Evolutionary conservation across 2,329 filamentous ascomycete species (phyloP).

Genomic region (Myriosclerotinia curreyana): DNA sequence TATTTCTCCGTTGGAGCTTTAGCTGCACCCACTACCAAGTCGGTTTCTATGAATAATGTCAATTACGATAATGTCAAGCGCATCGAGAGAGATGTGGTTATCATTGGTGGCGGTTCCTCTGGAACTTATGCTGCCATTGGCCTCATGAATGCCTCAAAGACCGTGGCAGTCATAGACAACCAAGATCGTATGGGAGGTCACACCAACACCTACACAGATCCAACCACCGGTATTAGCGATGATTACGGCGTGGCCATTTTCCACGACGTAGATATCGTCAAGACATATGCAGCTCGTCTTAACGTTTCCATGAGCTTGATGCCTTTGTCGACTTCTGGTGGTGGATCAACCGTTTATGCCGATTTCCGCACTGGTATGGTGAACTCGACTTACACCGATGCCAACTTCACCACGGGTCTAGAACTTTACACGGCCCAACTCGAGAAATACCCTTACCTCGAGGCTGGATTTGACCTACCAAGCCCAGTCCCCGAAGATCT

Average conservation of each 20-base stretch:
- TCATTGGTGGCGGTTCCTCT: constrained; percentile 42
- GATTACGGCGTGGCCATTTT: constrained; percentile 42
- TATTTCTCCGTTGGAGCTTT: background rate
- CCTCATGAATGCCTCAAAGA: constrained; percentile 38
- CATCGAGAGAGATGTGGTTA: constrained; percentile 35
- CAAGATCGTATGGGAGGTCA: constrained; percentile 37
- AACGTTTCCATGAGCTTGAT: too few relatives aligned
- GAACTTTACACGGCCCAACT: constrained; percentile 30
- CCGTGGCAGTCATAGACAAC: constrained; percentile 41
- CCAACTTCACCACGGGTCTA: constrained; percentile 20
- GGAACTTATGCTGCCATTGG: constrained; percentile 41
- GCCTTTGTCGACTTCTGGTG: too few relatives aligned
- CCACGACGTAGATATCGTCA: constrained; percentile 21
- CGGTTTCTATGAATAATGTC: background rate
- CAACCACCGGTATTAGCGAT: constrained; percentile 37
- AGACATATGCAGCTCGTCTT: constrained; percentile 23
- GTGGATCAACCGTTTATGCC: background rate
- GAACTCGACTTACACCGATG: constrained; percentile 18
- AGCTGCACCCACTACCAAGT: background rate
- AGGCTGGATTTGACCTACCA: constrained; percentile 44
- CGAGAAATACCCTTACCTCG: constrained; percentile 39
- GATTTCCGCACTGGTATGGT: constrained; percentile 24
- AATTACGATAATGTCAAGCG: background rate
- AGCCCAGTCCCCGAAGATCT: constrained; percentile 30
- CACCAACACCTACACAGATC: constrained; percentile 37